Evolutionary conservation across 2,329 filamentous ascomycete genomes (phyloP).

Genomic region (Curvularia eragrostidis): DNA sequence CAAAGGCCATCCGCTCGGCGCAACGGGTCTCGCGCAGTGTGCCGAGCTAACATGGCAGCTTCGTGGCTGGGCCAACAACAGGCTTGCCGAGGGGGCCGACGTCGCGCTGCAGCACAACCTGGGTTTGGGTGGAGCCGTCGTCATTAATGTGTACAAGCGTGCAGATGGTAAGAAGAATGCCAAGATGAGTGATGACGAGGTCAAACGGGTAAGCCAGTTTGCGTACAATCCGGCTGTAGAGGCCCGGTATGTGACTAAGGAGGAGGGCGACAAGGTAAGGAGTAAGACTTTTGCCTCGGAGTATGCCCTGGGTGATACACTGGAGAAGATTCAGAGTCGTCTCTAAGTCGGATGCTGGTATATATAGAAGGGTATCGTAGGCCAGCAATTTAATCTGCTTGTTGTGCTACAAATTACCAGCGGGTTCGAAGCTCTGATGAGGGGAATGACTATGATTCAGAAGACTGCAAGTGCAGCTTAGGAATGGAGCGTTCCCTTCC

Average conservation of each 20-base stretch:
- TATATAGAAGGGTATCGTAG: not conserved
- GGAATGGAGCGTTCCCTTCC: no score
- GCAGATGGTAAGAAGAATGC: slow-evolving; percentile 74
- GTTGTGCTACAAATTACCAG: no score
- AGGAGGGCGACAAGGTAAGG: slow-evolving; percentile 72
- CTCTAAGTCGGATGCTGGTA: slow-evolving; percentile 54
- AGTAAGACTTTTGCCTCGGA: slow-evolving; percentile 69
- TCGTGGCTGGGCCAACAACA: slow-evolving; percentile 93
- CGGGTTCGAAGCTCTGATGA: no score
- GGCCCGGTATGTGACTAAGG: slow-evolving; percentile 83
- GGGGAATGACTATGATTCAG: no score
- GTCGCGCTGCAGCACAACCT: slow-evolving; percentile 90
- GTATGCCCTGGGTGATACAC: slow-evolving; percentile 79
- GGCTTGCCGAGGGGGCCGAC: slow-evolving; percentile 69
- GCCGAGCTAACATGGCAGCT: slow-evolving; percentile 95
- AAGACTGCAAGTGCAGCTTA: no score
- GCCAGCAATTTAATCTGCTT: no score
- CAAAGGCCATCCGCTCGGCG: slow-evolving; percentile 92
- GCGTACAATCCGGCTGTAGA: slow-evolving; percentile 92
- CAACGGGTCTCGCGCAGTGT: slow-evolving; percentile 90
- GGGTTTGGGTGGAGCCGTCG: slow-evolving; percentile 85
- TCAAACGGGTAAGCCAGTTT: slow-evolving; percentile 71
- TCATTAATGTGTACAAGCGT: slow-evolving; percentile 86
- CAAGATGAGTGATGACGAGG: slow-evolving; percentile 65
- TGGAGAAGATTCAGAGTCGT: slow-evolving; percentile 73